Conservation (phyloP, 2,329 filamentous ascomycete species). For the Talaromyces sp. region DNA sequence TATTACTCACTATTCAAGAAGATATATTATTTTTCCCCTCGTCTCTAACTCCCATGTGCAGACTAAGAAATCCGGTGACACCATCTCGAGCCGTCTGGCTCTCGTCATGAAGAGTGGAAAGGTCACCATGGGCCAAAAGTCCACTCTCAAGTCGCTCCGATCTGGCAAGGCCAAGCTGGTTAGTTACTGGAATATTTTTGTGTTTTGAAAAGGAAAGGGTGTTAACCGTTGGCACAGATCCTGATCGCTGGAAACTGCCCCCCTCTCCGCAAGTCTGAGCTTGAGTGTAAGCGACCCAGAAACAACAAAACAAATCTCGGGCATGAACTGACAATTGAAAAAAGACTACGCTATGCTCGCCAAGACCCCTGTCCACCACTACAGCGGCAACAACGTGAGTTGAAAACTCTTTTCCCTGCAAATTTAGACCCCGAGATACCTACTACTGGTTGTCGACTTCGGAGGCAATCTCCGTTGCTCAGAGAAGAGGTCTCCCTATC, state of each 20-base stretch:
- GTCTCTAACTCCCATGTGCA: neutral
- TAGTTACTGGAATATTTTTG: neutral
- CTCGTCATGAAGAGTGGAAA: slow-evolving; percentile 27
- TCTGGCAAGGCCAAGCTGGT: slow-evolving; percentile 92
- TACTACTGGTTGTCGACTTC: slow-evolving; percentile 5
- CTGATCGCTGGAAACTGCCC: slow-evolving; percentile 95
- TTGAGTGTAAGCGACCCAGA: slow-evolving; percentile 62
- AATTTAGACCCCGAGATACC: slow-evolving; percentile 11
- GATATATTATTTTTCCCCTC: neutral
- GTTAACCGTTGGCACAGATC: slow-evolving; percentile 44
- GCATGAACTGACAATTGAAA: neutral
- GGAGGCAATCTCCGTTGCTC: slow-evolving; percentile 17
- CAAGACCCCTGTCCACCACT: slow-evolving; percentile 97
- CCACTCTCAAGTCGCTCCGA: slow-evolving; percentile 82
- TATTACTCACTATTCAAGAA: neutral
- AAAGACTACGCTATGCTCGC: slow-evolving; percentile 47
- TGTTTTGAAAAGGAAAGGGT: neutral
- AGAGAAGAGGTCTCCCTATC: slow-evolving; percentile 13
- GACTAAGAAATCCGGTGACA: slow-evolving; percentile 13
- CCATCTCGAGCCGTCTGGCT: slow-evolving; percentile 14
- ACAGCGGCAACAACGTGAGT: slow-evolving; percentile 98
- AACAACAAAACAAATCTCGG: neutral
- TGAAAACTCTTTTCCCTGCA: slow-evolving; percentile 9
- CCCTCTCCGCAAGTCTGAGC: slow-evolving; percentile 94
- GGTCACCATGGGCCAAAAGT: slow-evolving; percentile 87